phyloP scores from a whole-genome alignment of 1,284 basidiomycete genomes.

The Ustilago nuda region DNA sequence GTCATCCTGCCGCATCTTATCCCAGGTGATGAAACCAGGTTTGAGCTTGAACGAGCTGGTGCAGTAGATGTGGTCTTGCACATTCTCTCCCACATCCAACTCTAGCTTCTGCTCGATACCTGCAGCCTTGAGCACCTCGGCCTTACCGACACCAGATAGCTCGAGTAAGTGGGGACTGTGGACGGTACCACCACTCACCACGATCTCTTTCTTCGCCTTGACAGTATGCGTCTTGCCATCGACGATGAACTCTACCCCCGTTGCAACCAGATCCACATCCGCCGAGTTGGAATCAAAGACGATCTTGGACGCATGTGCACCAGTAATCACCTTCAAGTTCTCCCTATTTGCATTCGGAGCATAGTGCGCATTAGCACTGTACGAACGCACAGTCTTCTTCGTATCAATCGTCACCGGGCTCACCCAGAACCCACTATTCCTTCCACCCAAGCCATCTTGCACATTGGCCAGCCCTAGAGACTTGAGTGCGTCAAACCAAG shows the following conservation, averaged over 20 bases:
- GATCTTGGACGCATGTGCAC: conserved; percentile 51
- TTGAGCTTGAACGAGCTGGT: conserved; percentile 58
- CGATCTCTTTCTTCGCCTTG: conserved; percentile 71
- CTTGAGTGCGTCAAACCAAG: conserved; percentile 55
- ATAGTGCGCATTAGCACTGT: conserved; percentile 53
- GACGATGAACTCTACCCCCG: conserved; percentile 63
- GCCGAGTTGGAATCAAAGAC: conserved; percentile 21
- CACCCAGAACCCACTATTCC: conserved; percentile 57
- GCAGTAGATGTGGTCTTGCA: conserved; percentile 73
- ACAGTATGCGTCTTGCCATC: conserved; percentile 57
- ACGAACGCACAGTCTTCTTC: conserved; percentile 47
- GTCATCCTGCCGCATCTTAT: conserved; percentile 56
- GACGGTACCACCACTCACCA: conserved; percentile 72
- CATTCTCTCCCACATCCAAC: conserved; percentile 72
- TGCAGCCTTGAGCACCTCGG: conserved; percentile 40
- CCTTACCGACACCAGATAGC: conserved; percentile 53
- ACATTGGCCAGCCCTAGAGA: conserved; percentile 46
- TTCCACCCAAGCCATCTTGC: conserved; percentile 41
- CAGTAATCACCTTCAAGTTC: conserved; percentile 58
- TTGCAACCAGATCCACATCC: conserved; percentile 47
- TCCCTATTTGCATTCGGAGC: conserved; percentile 38
- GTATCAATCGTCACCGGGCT: conserved; percentile 41
- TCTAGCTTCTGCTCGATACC: conserved; percentile 47
- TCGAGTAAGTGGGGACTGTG: conserved; percentile 68
- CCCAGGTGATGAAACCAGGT: conserved; percentile 54